Evolutionary conservation across 208 protist species (phyloP), one percentile per base, ranked within the genome.

Genomic region (Leishmania amazonensis): DNA sequence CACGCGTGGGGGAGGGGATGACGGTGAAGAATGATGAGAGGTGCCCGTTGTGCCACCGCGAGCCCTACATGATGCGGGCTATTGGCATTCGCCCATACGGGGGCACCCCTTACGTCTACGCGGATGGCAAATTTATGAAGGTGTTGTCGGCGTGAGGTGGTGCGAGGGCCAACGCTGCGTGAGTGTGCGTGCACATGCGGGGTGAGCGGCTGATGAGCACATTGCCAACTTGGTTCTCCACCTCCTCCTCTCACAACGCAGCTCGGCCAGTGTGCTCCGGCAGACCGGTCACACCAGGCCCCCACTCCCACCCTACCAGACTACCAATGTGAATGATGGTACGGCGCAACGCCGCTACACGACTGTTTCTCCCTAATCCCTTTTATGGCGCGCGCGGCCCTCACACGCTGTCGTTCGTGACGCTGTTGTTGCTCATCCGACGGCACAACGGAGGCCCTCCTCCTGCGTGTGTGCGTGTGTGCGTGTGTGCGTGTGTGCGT

Each of bases 11-110:
- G 9, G 76, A 73, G 24, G 62, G 31, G 7, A 53, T 35, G 38
- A 53, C 42, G 0, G 64, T 83, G n/a, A 21, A 31, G 54, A 78
- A 82, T 24, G 62, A 75, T 8, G 83, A 86, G 78, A 45, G 38
- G 40, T 96, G 93, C 65, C 93, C 93, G 67, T 49, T 94, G 75
- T 96, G 93, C 76, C 85, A 93, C 64, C 86, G 90, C 13, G 51
- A 85, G 21, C 85, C 90, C 1, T 86, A 84, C 65, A 78, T 85
- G 76, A 68, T 79, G 62, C 79, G 89, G 31, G 76, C 71, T 40
- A 86, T 90, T 65, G 76, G 78, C n/a, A 72, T 71, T 40, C 78
- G 57, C 19, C 94, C 92, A n/a, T 97, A 97, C 81, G 79, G 77
- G 0, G 47, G 85, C 40, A 97, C 92, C n/a, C 78, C 83, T 5